Evolutionary conservation across 495 filamentous ascomycete species (phyloP).

Genomic region (Collariella sp.): DNA sequence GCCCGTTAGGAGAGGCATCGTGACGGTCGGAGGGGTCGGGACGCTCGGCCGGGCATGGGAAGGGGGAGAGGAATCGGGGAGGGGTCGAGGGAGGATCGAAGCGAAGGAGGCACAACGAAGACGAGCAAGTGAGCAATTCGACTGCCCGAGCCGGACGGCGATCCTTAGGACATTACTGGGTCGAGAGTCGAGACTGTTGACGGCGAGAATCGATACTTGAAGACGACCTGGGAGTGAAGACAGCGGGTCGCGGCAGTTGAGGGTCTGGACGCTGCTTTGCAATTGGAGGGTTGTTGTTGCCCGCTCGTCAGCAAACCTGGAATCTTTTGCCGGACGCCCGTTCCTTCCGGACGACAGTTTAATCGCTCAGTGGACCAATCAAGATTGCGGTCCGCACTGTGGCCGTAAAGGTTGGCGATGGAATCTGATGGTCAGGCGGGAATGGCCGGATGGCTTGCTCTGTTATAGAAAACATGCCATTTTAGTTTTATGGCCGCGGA

Average conservation of each 20-base stretch:
- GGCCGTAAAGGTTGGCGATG: too few relatives aligned
- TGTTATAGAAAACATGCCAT: too few relatives aligned
- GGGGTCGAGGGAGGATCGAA: background rate
- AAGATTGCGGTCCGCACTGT: too few relatives aligned
- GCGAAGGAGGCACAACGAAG: background rate
- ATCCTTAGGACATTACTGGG: background rate
- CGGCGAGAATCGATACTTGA: too few relatives aligned
- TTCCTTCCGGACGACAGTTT: background rate
- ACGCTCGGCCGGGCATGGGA: background rate
- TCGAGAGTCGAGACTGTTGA: too few relatives aligned
- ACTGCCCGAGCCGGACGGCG: background rate
- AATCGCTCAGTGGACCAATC: background rate
- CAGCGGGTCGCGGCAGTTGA: background rate
- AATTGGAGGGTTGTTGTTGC: too few relatives aligned
- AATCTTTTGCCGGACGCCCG: background rate
- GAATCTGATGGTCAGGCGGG: too few relatives aligned
- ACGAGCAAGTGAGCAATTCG: background rate
- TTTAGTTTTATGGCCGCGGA: too few relatives aligned
- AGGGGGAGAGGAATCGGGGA: background rate
- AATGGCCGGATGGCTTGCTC: too few relatives aligned
- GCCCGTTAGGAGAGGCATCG: slow-evolving; percentile 34
- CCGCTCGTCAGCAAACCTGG: background rate
- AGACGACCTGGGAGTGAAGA: too few relatives aligned
- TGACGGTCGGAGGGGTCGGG: background rate
- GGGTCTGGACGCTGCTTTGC: too few relatives aligned